phyloP scores from a whole-genome alignment of 129 eudicot genomes.

The Glebionis coronaria region DNA sequence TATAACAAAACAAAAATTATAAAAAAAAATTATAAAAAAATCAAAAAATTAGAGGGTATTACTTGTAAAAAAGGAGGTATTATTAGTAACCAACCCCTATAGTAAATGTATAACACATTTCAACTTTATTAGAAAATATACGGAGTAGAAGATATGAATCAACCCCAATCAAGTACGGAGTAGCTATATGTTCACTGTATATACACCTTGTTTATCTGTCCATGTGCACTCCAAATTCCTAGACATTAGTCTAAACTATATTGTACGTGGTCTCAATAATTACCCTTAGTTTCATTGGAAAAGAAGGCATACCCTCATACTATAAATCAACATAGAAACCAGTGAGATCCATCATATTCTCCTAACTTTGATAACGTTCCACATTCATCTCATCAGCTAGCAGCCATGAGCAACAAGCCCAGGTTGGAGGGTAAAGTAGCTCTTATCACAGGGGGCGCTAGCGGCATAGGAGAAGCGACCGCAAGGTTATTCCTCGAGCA shows the following conservation, averaged over 20 bases:
- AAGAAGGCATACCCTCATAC: neutral
- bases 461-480: slow-evolving; percentile 78
- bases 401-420: slow-evolving; percentile 19
- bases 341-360: slow-evolving; percentile 16
- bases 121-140: too few relatives aligned
- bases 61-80: too few relatives aligned
- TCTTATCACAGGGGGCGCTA: slow-evolving; percentile 76
- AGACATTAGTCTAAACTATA: neutral
- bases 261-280: too few relatives aligned
- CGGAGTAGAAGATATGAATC: too few relatives aligned
- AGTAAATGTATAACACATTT: too few relatives aligned
- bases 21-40: too few relatives aligned
- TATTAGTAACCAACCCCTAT: too few relatives aligned
- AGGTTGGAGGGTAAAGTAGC: slow-evolving; percentile 83
- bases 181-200: neutral
- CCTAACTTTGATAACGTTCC: neutral
- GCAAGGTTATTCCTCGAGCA: slow-evolving; percentile 47
- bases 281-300: neutral
- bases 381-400: slow-evolving; percentile 2
- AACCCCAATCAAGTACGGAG: too few relatives aligned
- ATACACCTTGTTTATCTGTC: neutral
- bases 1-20: too few relatives aligned
- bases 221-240: slow-evolving; percentile 23
- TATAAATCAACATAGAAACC: neutral
- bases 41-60: too few relatives aligned